Evolutionary conservation across 148 eudicot species (phyloP), one percentile per base, ranked within the genome.

Genomic region (Vaccinium darrowii): DNA sequence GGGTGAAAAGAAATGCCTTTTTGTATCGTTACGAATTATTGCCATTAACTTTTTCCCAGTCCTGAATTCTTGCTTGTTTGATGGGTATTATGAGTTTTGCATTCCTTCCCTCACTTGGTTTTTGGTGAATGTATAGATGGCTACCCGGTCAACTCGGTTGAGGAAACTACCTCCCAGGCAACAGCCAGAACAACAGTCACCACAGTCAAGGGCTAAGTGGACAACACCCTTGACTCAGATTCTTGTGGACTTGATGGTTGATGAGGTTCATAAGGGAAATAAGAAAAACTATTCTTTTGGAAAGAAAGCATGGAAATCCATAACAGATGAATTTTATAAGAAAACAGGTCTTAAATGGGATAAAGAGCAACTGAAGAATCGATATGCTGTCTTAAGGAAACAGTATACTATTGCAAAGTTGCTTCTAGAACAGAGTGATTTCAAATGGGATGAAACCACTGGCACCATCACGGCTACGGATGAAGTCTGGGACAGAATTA

Each of bases 311-410:
- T 94, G 98, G 98, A 86, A 88, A 36, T 88, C 56, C 57, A 89
- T 93, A 75, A 90, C 89, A 72, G 91, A 92, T 76, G 93, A 91
- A 71, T 93, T 94, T 76, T 87, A 62, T 33, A 87, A 77, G 79
- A 88, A 88, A 86, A 91, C 95, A 15, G 91, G 97, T 62, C 85
- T 90, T 86, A 87, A 80, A 83, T 93, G 98, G 98, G 98, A 94
- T 84, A 84, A 72, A 76, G 98, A 92, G 73, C 94, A 93, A 83
- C 74, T 94, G 80, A 92, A 90, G 88, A 89, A 89, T 81, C 88
- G 93, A 27, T 90, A 85, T 82, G 79, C 89, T 78, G 90, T 89
- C 67, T 84, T 93, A 87, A 94, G 90, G 91, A 94, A 91, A 84
- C 89, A 87, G 86, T 90, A 90, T 89, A 79, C 51, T 75, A 79